These are phyloP conservation scores for Monosporascus sp. DNA, from an alignment of 2,329 filamentous ascomycete species.

Conservation along the genomic window DNA sequence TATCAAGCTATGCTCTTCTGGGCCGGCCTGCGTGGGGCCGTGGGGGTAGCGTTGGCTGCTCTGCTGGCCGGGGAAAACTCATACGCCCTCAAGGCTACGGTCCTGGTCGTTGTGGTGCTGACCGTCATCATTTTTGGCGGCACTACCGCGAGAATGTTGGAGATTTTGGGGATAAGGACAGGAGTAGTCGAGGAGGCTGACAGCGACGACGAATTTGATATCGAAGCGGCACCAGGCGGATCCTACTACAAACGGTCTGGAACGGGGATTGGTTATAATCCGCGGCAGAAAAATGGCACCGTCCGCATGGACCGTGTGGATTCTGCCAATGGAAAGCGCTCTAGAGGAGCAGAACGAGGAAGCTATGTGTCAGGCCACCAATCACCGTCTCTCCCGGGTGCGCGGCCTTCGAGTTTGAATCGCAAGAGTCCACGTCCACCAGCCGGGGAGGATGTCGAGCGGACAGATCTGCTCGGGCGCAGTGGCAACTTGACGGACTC, in stretches of 20 bases:
- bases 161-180: constrained; percentile 93
- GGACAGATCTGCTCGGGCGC: constrained; percentile 49
- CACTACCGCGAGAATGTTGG: constrained; percentile 94
- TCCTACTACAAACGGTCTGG: constrained; percentile 78
- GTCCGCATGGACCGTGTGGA: constrained; percentile 52
- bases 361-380: constrained; percentile 50
- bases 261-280: constrained; percentile 70
- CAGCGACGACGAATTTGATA: constrained; percentile 97
- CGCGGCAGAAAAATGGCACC: constrained; percentile 56
- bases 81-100: constrained; percentile 81
- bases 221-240: constrained; percentile 67
- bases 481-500: constrained; percentile 45
- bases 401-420: constrained; percentile 42
- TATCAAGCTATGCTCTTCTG: constrained; percentile 99
- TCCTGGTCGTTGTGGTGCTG: constrained; percentile 93
- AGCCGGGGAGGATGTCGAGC: constrained; percentile 43
- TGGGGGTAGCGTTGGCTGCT: constrained; percentile 89
- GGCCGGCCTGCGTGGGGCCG: constrained; percentile 91
- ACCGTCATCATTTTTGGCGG: constrained; percentile 99
- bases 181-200: constrained; percentile 96
- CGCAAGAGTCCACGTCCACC: constrained; percentile 43
- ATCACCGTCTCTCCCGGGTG: constrained; percentile 38
- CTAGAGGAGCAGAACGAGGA: constrained; percentile 27
- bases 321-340: constrained; percentile 17
- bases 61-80: constrained; percentile 78